Evolutionary conservation across 1,284 basidiomycete species (phyloP).

Genomic region (Caloboletus firmus): DNA sequence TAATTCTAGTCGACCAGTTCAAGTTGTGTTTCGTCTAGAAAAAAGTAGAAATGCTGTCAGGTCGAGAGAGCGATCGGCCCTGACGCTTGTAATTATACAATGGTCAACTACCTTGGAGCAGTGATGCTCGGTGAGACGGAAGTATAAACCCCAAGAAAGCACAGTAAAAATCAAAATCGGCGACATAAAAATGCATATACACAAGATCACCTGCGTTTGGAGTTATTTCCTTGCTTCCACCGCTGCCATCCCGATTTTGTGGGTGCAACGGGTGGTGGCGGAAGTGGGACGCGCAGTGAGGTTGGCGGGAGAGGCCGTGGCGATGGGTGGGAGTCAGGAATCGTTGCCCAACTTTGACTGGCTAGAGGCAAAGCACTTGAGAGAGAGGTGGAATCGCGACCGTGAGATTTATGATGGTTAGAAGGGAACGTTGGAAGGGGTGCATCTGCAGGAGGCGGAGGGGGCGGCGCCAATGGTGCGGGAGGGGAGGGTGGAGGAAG

Average conservation of each 20-base stretch:
- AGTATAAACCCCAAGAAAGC: conserved; percentile 3
- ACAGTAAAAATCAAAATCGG: neutral
- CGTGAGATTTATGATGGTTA: conserved; percentile 20
- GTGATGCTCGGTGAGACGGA: neutral
- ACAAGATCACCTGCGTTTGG: conserved; percentile 26
- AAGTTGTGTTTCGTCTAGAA: conserved; percentile 19
- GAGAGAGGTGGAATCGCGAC: neutral
- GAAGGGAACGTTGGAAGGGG: conserved; percentile 7
- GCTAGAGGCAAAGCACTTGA: neutral
- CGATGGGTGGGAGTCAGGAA: neutral
- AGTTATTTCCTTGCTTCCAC: conserved; percentile 30
- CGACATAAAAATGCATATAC: neutral
- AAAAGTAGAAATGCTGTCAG: conserved; percentile 12
- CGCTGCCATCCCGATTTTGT: conserved; percentile 36
- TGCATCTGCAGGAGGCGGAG: conserved; percentile 26
- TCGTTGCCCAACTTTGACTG: neutral
- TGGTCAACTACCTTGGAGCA: neutral
- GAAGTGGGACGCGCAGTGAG: conserved; percentile 12
- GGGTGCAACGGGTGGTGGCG: conserved; percentile 18
- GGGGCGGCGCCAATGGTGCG: conserved; percentile 25
- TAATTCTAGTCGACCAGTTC: conserved; percentile 37
- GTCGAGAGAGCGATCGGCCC: conserved; percentile 3
- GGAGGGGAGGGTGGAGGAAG: conserved; percentile 25
- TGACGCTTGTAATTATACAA: conserved; percentile 14
- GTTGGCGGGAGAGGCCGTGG: conserved; percentile 3